These are phyloP conservation scores for Porcisia hertigi DNA, from an alignment of 208 protist species.

Conservation along the genomic window DNA sequence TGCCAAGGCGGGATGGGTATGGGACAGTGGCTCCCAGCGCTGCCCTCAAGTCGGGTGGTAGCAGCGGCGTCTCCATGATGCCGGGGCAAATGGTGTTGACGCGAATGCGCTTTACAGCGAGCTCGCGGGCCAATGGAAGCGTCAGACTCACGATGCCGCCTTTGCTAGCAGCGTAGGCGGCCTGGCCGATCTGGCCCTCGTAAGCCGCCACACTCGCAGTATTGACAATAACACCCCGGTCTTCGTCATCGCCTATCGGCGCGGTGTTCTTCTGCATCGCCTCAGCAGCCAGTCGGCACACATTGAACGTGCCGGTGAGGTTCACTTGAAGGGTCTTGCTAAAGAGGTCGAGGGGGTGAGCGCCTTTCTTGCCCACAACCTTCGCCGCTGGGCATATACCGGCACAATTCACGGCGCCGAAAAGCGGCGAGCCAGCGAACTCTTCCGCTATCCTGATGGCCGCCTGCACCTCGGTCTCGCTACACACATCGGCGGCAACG, in stretches of 20 bases:
- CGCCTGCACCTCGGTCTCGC: constrained; percentile 44
- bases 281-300: constrained; percentile 56
- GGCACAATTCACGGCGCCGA: constrained; percentile 79
- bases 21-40: constrained; percentile 52
- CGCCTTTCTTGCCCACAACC: constrained; percentile 41
- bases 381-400: constrained; percentile 46
- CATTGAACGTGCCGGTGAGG: constrained; percentile 82
- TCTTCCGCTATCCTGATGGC: constrained; percentile 56
- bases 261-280: constrained; percentile 43
- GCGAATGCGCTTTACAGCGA: constrained; percentile 62
- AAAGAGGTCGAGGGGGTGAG: constrained; percentile 55
- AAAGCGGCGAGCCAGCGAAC: constrained; percentile 47
- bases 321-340: constrained; percentile 67
- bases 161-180: constrained; percentile 82
- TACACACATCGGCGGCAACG: constrained; percentile 43
- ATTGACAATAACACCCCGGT: constrained; percentile 87
- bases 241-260: constrained; percentile 22
- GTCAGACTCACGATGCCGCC: constrained; percentile 76
- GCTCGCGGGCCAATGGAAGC: constrained; percentile 69
- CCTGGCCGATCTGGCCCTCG: constrained; percentile 90
- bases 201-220: constrained; percentile 74
- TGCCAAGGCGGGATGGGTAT: constrained; percentile 63
- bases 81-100: constrained; percentile 80
- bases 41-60: constrained; percentile 31
- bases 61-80: constrained; percentile 79